Evolutionary conservation across 2,329 filamentous ascomycete genomes (phyloP), one percentile per base, ranked within the genome.

Genomic region (Aspergillus sp.): DNA sequence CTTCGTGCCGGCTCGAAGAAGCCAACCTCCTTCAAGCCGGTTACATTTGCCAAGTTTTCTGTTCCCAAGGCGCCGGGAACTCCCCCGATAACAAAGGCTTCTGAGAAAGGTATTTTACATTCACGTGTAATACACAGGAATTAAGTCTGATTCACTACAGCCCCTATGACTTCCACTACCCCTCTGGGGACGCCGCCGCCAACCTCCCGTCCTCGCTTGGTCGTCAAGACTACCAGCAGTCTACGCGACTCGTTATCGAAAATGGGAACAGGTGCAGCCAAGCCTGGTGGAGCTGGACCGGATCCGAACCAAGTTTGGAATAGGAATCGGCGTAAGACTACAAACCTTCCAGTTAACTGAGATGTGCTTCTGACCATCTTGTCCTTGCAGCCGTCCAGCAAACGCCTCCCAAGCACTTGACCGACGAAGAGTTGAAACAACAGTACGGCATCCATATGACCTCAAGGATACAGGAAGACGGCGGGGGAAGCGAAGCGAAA

Each of bases 251-350:
- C 80, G 17, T 70, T 82, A 48, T 80, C 82, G 39, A 84, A 84
- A 60, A 66, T 80, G 23, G 77, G 77, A 52, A 74, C 82, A 58
- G 75, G 71, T 58, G 76, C 77, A 57, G 78, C 77, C 51, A 77
- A 78, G 61, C 78, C 78, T 59, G 80, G 80, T 57, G 74, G 74
- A 63, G 74, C 75, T 65, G 84, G 83, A n/a, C 86, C 86, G 53
- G 86, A 88, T 75, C 84, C 84, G n/a, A 87, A 81, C 73, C 86
- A 87, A 74, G 86, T 89, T 54, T 89, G 86, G 86, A 89, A 89
- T 71, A 88, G 87, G 75, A 89, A 88, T 70, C 81, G 85, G 76
- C 85, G 85, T 81, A 80, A 69, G 80, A 68, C 36, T 57, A 54
- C 48, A 50, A 36, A 13, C 32, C 52, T 30, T 52, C 23, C 54